These are phyloP conservation scores for Ophiobolus disseminans DNA, from an alignment of 2,329 filamentous ascomycete species.

Conservation along the genomic window DNA sequence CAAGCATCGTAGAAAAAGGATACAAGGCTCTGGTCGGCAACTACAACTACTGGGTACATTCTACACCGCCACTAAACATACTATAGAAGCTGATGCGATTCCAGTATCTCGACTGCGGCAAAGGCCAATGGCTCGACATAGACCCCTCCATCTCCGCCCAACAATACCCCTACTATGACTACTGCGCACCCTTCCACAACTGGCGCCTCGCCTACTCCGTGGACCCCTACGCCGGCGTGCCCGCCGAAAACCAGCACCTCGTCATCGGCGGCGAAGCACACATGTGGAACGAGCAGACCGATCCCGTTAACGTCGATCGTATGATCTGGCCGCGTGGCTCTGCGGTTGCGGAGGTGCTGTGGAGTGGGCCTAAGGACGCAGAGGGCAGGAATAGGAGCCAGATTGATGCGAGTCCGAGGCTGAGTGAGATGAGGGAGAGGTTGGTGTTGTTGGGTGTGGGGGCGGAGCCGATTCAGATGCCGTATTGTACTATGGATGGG, in stretches of 20 bases:
- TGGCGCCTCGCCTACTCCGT: slow-evolving; percentile 84
- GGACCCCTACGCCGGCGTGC: slow-evolving; percentile 72
- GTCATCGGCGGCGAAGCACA: slow-evolving; percentile 84
- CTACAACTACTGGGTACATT: slow-evolving; percentile 75
- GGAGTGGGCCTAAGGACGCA: slow-evolving; percentile 74
- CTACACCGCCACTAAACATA: background rate
- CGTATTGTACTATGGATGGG: slow-evolving; percentile 71
- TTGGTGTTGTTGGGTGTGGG: slow-evolving; percentile 72
- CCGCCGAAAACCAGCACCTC: slow-evolving; percentile 67
- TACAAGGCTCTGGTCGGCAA: slow-evolving; percentile 77
- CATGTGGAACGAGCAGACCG: slow-evolving; percentile 81
- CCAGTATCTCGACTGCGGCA: slow-evolving; percentile 82
- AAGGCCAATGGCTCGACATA: slow-evolving; percentile 80
- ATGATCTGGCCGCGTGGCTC: slow-evolving; percentile 79
- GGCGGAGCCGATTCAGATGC: slow-evolving; percentile 73
- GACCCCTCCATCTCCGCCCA: slow-evolving; percentile 58
- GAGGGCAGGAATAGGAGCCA: slow-evolving; percentile 73
- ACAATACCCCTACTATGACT: slow-evolving; percentile 78
- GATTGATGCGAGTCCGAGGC: slow-evolving; percentile 70
- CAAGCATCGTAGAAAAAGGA: slow-evolving; percentile 66
- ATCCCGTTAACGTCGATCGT: slow-evolving; percentile 75
- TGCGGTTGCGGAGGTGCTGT: slow-evolving; percentile 79
- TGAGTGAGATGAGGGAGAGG: slow-evolving; percentile 79
- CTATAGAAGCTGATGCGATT: background rate
- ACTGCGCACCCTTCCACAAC: slow-evolving; percentile 79